Conservation (phyloP, 176 grass and related monocot species). For the Typha latifolia region DNA sequence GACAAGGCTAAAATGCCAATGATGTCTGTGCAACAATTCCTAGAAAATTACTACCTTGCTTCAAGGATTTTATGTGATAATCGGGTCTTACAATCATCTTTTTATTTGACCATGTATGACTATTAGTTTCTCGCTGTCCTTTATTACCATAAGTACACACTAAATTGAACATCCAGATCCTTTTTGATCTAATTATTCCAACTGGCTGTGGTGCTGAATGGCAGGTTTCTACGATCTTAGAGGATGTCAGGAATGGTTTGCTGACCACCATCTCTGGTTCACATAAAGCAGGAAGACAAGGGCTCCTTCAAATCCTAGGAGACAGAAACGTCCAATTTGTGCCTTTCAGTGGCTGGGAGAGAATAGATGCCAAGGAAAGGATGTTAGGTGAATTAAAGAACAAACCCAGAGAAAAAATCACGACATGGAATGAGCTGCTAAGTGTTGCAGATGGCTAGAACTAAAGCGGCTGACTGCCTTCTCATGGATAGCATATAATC, state of each 20-base stretch:
- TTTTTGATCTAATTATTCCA: neutral
- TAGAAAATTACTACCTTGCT: too few species aligned
- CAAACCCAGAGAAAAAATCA: conserved; percentile 72
- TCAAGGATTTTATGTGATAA: too few species aligned
- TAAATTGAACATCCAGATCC: neutral
- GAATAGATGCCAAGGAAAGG: conserved; percentile 65
- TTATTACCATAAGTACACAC: too few species aligned
- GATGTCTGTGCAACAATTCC: too few species aligned
- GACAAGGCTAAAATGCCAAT: too few species aligned
- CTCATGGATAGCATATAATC: too few species aligned
- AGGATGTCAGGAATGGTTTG: conserved; percentile 49
- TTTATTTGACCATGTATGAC: too few species aligned
- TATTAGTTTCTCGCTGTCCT: too few species aligned
- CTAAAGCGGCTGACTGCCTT: too few species aligned
- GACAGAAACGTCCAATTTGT: conserved; percentile 45
- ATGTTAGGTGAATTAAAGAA: conserved; percentile 33
- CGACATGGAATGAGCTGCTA: conserved; percentile 49
- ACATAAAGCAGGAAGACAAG: conserved; percentile 41
- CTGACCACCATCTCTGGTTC: neutral
- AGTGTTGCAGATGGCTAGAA: conserved; percentile 17
- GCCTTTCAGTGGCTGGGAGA: conserved; percentile 57
- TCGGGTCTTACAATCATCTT: too few species aligned
- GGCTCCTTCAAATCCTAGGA: conserved; percentile 49
- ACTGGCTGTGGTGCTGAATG: conserved; percentile 2
- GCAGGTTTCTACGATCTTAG: conserved; percentile 73